A percentile compares a stretch with the other conserved stretches of the same genome.
Evolutionary conservation across 305 asterid genomes (phyloP).

Genomic region (Plantago rigida): DNA sequence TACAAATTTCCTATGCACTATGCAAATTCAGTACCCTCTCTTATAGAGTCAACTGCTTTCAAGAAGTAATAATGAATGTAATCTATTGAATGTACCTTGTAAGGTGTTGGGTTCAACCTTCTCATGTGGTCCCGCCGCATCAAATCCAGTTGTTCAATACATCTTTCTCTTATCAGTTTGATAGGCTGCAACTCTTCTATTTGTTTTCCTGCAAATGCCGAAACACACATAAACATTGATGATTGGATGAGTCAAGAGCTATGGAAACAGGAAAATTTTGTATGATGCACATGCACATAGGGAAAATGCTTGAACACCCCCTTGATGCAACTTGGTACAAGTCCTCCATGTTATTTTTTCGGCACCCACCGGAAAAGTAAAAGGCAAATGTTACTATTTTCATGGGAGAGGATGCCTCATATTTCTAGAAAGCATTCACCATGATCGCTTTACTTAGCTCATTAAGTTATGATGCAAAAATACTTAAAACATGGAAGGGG

Average conservation of each 20-base stretch:
- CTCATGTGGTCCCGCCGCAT: slow-evolving; percentile 99
- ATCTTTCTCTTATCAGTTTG: slow-evolving; percentile 56
- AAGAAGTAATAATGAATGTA: not conserved
- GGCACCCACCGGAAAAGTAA: too few species aligned
- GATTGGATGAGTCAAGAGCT: slow-evolving; percentile 1
- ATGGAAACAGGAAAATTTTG: not conserved
- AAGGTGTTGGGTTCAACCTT: slow-evolving; percentile 94
- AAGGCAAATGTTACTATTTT: too few species aligned
- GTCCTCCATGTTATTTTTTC: too few species aligned
- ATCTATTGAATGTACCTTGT: slow-evolving; percentile 53
- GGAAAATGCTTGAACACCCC: not conserved
- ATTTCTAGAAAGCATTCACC: too few species aligned
- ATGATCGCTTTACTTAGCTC: too few species aligned
- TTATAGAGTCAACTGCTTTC: not conserved
- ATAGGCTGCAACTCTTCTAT: slow-evolving; percentile 66
- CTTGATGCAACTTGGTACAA: too few species aligned
- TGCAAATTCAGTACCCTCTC: not conserved
- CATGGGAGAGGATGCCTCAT: too few species aligned
- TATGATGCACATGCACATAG: not conserved
- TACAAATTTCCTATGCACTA: not conserved
- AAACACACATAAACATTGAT: slow-evolving; percentile 12
- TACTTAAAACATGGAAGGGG: too few species aligned
- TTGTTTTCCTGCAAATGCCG: slow-evolving; percentile 37
- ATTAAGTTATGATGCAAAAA: too few species aligned
- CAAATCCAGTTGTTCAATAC: slow-evolving; percentile 68